Evolutionary conservation across 768 basidiomycete species (phyloP), one percentile per base, ranked within the genome.

Genomic region (Tricholoma flavovirens): DNA sequence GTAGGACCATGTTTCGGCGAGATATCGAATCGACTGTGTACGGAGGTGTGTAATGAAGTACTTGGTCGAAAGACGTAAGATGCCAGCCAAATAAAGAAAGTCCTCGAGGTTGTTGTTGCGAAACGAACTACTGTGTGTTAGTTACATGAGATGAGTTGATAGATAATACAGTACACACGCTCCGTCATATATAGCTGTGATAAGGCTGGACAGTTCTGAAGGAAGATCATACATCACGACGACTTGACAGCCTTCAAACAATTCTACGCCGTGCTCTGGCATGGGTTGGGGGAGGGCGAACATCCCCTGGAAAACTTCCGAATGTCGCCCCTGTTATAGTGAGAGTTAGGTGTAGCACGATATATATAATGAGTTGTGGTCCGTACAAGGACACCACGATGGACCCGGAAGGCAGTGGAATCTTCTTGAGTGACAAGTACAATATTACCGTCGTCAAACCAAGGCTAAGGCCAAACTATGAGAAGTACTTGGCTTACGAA

Each of bases 401-500:
- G 83, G 5, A 83, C 72, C 32, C 77, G 81, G 71, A 83, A 83
- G 1, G 77, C 77, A 33, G 75, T 74, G 4, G 67, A 69, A 51
- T 67, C 61, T 45, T 75, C 71, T 32, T 74, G 66, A 6, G 77
- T 75, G 36, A 79, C 65, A 3, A 85, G 72, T 15, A 83, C 67
- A 48, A 84, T 73, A 63, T 83, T 85, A 15, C 82, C 83, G 59
- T 83, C 83, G 21, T 83, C 79, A 61, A 85, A 82, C 79, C 79
- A 83, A 14, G 80, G 81, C 69, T 82, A 29, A 30, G 21, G 22
- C 12, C 22, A 30, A 2, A 48, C 24, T 19, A 29, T 12, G 43
- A n/a, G 19, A 53, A 33, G 49, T 46, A 12, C n/a, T 19, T 11
- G 21, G 22, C 22, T 7, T 6, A 51, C 24, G 4, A 21, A 48